A percentile compares a stretch with the other conserved stretches of the same genome.
Evolutionary conservation across 805 yeast species (phyloP).

Genomic region (Maudiozyma bulderi): DNA sequence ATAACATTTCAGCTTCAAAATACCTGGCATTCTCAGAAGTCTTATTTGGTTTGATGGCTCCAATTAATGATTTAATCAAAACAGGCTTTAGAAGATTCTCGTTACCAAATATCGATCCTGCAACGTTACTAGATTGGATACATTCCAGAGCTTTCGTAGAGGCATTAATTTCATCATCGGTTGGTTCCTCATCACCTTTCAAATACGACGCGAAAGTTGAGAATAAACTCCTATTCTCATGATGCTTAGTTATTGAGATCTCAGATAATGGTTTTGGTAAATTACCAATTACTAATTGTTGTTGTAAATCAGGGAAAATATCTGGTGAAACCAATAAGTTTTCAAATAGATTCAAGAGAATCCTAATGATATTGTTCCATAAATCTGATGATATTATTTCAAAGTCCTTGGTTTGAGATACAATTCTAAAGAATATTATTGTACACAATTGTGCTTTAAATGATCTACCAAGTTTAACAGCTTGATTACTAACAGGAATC

Average conservation of each 20-base stretch:
- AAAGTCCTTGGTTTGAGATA: constrained; percentile 46
- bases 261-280: constrained; percentile 60
- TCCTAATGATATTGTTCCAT: constrained; percentile 54
- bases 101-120: constrained; percentile 45
- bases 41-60: constrained; percentile 29
- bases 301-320: constrained; percentile 56
- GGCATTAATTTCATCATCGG: constrained; percentile 83
- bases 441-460: constrained; percentile 87
- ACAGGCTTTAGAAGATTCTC: constrained; percentile 24
- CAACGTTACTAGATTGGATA: constrained; percentile 56
- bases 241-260: constrained; percentile 50
- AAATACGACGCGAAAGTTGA: constrained; percentile 87
- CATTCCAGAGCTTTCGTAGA: constrained; percentile 80
- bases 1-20: constrained; percentile 40
- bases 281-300: constrained; percentile 39
- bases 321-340: constrained; percentile 63
- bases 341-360: constrained; percentile 57
- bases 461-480: constrained; percentile 80
- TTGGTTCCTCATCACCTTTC: constrained; percentile 92
- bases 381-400: constrained; percentile 32
- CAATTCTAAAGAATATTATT: constrained; percentile 72
- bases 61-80: constrained; percentile 30
- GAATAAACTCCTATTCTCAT: constrained; percentile 68
- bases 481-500: constrained; percentile 68
- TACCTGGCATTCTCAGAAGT: constrained; percentile 28